Percentiles rank a stretch among this genome's conserved stretches.
These are phyloP conservation scores for Paramyrothecium roridum DNA, from an alignment of 2,329 filamentous ascomycete genomes.

Conservation along the genomic window DNA sequence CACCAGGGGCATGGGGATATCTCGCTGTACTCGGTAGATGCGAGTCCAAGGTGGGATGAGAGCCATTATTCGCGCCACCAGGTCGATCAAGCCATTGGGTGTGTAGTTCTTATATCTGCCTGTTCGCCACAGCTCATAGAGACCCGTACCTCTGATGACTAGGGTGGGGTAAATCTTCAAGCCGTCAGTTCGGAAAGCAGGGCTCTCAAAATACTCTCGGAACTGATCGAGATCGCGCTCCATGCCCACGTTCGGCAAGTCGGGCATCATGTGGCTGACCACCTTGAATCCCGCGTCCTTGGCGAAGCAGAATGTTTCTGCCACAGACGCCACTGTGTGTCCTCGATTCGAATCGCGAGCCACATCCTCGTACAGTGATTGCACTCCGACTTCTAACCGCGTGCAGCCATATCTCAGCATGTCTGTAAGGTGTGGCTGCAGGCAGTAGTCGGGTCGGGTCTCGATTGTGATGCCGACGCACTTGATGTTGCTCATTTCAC, in stretches of 20 bases:
- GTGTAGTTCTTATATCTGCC: slow-evolving; percentile 98
- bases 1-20: slow-evolving; percentile 99
- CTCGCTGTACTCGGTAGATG: slow-evolving; percentile 96
- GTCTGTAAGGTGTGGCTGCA: slow-evolving; percentile 89
- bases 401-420: slow-evolving; percentile 99
- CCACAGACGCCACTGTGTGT: slow-evolving; percentile 91
- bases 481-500: slow-evolving; percentile 95
- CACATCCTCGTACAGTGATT: slow-evolving; percentile 96
- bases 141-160: slow-evolving; percentile 90
- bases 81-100: slow-evolving; percentile 90
- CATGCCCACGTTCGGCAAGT: slow-evolving; percentile 96
- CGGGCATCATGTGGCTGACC: slow-evolving; percentile 99
- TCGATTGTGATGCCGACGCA: slow-evolving; percentile 99
- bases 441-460: slow-evolving; percentile 92
- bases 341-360: slow-evolving; percentile 97
- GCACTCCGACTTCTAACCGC: slow-evolving; percentile 88
- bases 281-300: slow-evolving; percentile 99
- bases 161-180: slow-evolving; percentile 98
- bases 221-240: slow-evolving; percentile 97
- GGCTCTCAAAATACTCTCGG: slow-evolving; percentile 95
- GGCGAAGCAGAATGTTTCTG: slow-evolving; percentile 93
- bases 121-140: slow-evolving; percentile 97
- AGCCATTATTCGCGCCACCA: slow-evolving; percentile 93
- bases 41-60: slow-evolving; percentile 96
- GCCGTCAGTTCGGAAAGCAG: slow-evolving; percentile 91